Evolutionary conservation across 164 flowering plant genomes (phyloP), one percentile per base, ranked within the genome.

Genomic region (Santalum album): DNA sequence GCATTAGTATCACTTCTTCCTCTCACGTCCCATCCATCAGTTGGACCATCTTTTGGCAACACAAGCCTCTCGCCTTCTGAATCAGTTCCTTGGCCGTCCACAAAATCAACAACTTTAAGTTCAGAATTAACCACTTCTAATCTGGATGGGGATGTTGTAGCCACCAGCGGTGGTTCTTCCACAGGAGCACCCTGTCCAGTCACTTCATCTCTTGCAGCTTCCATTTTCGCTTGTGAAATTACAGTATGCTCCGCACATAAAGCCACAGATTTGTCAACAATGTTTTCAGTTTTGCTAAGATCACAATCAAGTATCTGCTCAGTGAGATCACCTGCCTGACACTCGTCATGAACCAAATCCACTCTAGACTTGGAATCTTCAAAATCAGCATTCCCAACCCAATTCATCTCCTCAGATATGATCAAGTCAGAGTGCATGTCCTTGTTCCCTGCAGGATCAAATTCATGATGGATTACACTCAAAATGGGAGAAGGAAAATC

Each of bases 401-500:
- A 69, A 56, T 49, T 61, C 12, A 55, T 59, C 7, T 50, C 68
- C 46, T 52, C 67, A 1, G 45, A 54, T 25, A 14, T 54, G 39
- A 57, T 67, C 63, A 65, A n/a, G 11, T 72, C 73, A 48, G 66
- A 56, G 22, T 54, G 62, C 60, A 68, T 25, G n/a, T 59, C 48
- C 24, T 19, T 35, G 23, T 44, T 44, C 25, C 43, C 74, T 6
- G 47, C 68, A 39, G 59, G 58, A 49, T 56, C 72, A 55, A 67
- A 53, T 44, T 56, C 78, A 34, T 64, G 70, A 51, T 45, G 54
- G 45, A 44, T 50, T 20, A 49, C 34, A 48, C 62, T 60, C 36
- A 60, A 25, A 39, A 53, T 63, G 46, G 65, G 53, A 19, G 40
- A 40, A 14, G 71, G 73, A 62, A 73, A 44, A 50, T 72, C 83